Evolutionary conservation across 805 yeast genomes (phyloP).

Genomic region (Cyberlindnera maclurae): DNA sequence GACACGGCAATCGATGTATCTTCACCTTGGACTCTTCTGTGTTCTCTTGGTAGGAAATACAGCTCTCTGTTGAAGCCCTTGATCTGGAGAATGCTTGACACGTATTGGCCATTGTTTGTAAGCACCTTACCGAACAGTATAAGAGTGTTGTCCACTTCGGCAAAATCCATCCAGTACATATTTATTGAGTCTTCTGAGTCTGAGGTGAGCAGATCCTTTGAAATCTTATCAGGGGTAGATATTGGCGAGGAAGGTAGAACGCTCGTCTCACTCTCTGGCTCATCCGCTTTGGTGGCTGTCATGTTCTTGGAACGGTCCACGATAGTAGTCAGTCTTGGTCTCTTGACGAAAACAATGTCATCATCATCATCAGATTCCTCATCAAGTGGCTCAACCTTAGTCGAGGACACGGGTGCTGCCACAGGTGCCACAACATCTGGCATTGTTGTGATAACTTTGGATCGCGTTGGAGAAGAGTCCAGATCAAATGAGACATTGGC

Average conservation of each 20-base stretch:
- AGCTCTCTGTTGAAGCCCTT: slow-evolving; percentile 64
- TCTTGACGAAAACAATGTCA: slow-evolving; percentile 45
- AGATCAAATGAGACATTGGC: slow-evolving; percentile 23
- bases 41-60: slow-evolving; percentile 66
- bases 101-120: slow-evolving; percentile 48
- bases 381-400: background rate
- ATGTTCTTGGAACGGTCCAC: slow-evolving; percentile 37
- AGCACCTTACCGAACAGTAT: slow-evolving; percentile 76
- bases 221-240: slow-evolving; percentile 14
- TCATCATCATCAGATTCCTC: slow-evolving; percentile 42
- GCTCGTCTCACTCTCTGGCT: slow-evolving; percentile 7
- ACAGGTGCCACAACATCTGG: slow-evolving; percentile 5
- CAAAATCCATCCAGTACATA: slow-evolving; percentile 87
- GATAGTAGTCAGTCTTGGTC: slow-evolving; percentile 40
- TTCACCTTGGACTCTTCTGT: slow-evolving; percentile 37
- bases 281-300: slow-evolving; percentile 21
- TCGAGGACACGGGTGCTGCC: background rate
- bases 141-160: slow-evolving; percentile 65
- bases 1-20: slow-evolving; percentile 34
- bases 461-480: slow-evolving; percentile 33
- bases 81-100: slow-evolving; percentile 73
- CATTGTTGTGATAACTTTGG: slow-evolving; percentile 12
- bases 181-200: slow-evolving; percentile 37
- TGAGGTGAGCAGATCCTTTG: slow-evolving; percentile 17
- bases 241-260: slow-evolving; percentile 16